Evolutionary conservation across 352 stramenopile genomes (phyloP), one percentile per base, ranked within the genome.

Genomic region (Phytophthora meadii): DNA sequence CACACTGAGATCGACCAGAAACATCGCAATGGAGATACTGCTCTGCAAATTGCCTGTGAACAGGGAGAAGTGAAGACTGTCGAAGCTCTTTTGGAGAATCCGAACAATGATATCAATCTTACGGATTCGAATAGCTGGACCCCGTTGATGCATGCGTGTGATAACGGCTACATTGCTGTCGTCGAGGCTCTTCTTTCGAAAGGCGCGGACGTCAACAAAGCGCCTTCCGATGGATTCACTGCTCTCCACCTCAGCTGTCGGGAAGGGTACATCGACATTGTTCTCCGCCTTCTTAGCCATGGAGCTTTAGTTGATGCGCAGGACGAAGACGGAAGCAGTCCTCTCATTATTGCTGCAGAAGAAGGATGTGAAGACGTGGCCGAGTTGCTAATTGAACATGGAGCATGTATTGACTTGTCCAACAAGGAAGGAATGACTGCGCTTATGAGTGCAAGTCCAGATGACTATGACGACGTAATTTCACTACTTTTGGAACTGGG

Each of bases 301-400:
- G 25, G 52, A 8, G 60, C 51, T 17, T 42, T 14, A 11, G 30
- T 68, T 44, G 52, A 63, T n/a, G 0, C 40, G 1, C 36, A 41
- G 6, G 44, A 68, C 41, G 11, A 44, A 9, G 28, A 49, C 9
- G 52, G 53, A 1, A 19, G 42, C 27, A 68, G 22, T 32, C 25
- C 60, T 12, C 19, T 68, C 9, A 68, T 62, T n/a, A 46, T 37
- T 45, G 52, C 51, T 22, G 51, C 60, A n/a, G 40, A 50, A 3
- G 37, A 61, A 15, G 55, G 55, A 0, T 40, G 41, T 28, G 28
- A 32, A 4, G n/a, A 57, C 1, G 37, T 58, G 7, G 56, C 48
- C 4, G 32, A 45, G 8, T 24, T 68, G 10, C 44, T 68, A 2
- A 8, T 56, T 9, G 52, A 67, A 54, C 32, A 17, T 4, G 58